Evolutionary conservation across 176 grass and related monocot species (phyloP).

Genomic region (Eremochloa ophiuroides): DNA sequence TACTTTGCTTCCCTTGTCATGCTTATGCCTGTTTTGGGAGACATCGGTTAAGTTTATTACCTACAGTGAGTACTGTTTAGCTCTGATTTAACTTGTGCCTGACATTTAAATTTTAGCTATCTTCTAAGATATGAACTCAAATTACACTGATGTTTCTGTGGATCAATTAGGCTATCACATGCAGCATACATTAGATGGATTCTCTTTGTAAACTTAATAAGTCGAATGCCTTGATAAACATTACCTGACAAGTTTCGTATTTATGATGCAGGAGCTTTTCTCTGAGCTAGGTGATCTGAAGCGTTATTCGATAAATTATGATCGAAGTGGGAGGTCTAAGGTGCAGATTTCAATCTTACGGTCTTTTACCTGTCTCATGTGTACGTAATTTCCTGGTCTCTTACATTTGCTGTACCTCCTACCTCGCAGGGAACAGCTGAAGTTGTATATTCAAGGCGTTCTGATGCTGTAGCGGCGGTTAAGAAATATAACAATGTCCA

Average conservation of each 20-base stretch:
- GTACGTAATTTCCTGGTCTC: background rate
- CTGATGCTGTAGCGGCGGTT: conserved; percentile 68
- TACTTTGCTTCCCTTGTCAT: background rate
- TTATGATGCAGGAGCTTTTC: conserved; percentile 68
- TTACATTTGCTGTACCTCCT: conserved; percentile 9
- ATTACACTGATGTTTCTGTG: background rate
- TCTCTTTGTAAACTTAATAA: background rate
- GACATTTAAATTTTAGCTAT: background rate
- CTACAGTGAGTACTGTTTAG: background rate
- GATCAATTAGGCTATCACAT: background rate
- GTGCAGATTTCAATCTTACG: conserved; percentile 29
- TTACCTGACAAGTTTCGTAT: conserved; percentile 5
- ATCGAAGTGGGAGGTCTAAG: conserved; percentile 95
- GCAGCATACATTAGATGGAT: background rate
- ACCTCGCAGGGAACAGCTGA: conserved; percentile 76
- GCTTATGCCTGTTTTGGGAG: background rate
- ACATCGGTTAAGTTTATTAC: background rate
- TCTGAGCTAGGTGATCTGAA: conserved; percentile 92
- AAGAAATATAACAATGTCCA: conserved; percentile 96
- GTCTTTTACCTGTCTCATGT: background rate
- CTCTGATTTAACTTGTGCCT: background rate
- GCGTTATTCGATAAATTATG: conserved; percentile 64
- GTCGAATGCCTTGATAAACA: background rate
- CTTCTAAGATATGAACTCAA: background rate
- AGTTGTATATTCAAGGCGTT: conserved; percentile 80